Conservation (phyloP, 805 yeast species). For the Starmerella bombi region DNA sequence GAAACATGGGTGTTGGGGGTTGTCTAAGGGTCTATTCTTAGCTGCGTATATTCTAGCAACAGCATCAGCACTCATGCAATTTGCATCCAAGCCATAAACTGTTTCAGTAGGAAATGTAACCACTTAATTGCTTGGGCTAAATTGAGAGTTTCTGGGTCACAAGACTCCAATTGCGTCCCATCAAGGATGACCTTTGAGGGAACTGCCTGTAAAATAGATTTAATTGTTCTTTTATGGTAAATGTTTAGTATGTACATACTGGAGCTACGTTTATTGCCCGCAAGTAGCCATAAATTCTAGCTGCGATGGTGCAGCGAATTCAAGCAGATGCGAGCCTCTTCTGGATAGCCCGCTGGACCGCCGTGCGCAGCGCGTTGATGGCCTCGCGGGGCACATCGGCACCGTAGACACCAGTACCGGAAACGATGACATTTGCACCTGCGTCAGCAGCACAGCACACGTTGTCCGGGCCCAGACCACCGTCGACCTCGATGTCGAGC, state of each 20-base stretch:
- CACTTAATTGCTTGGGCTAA: conserved; percentile 38
- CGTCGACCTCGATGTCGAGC: conserved; percentile 88
- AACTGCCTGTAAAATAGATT: too few species aligned
- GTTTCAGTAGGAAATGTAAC: conserved; percentile 97
- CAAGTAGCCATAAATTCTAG: too few species aligned
- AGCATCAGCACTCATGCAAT: conserved; percentile 58
- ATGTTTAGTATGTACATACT: too few species aligned
- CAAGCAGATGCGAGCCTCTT: too few species aligned
- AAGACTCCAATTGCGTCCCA: conserved; percentile 27
- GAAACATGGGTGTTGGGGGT: conserved; percentile 84
- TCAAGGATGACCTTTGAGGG: conserved; percentile 40
- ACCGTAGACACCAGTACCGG: conserved; percentile 87
- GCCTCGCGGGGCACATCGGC: conserved; percentile 69
- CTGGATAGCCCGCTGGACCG: conserved; percentile 33
- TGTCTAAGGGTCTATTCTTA: conserved; percentile 88
- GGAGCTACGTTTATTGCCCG: too few species aligned
- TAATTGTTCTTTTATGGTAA: too few species aligned
- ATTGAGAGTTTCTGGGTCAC: conserved; percentile 31
- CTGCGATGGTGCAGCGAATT: too few species aligned
- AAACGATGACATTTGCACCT: conserved; percentile 96
- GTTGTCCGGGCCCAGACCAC: conserved; percentile 82
- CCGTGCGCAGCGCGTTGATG: conserved; percentile 50
- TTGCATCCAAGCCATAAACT: conserved; percentile 90
- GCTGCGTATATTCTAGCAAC: conserved; percentile 70
- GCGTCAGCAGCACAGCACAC: conserved; percentile 84